Base-by-base conservation (phyloP, 352 stramenopile species). In the Globisporangium spinosum region DNA sequence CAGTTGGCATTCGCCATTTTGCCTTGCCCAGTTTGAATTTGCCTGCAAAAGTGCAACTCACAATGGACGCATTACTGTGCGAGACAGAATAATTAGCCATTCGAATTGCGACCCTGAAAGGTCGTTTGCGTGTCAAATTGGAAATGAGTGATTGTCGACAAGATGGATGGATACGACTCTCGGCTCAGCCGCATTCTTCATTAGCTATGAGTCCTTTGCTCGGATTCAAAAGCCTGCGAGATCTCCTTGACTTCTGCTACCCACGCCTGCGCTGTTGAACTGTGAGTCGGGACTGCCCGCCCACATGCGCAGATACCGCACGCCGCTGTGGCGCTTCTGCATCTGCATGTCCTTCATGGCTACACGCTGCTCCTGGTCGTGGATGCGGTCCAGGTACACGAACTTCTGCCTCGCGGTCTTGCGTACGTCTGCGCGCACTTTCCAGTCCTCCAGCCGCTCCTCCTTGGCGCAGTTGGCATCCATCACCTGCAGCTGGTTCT, bases 281-380 rank as follows among this genome's bases (percentile, higher is more conserved):
- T 91, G 85, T 25, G 82, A 93, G 34, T 95, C 82, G 10, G 78
- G 69, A 32, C 85, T 94, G 59, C 85, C 85, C 1, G 87, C 80
- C 87, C 87, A 93, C 83, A 95, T 95, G 62, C 82, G 82, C 56
- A 91, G 78, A 68, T 83, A 93, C 54, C 70, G 79, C 35, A 74
- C 72, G 61, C 87, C 83, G 29, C 87, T 83, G 67, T 91, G 73
- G 40, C 83, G 83, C 58, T 89, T 89, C 55, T 82, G 79, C 77
- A 83, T 94, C 22, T 80, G 74, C 66, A 79, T 62, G 62, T 91
- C 80, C 8, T 78, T 73, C 45, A 77, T 73, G 23, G 71, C 80
- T 22, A 83, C 69, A 43, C 73, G 75, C 40, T 91, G 70, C 59
- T 94, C 80, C 20, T 79, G 71, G 10, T 88, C 79, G 62, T 93